A percentile compares a stretch with the other conserved stretches of the same genome.
Evolutionary conservation across 2,329 filamentous ascomycete species (phyloP).

Genomic region (Dactylellina parvicollis): DNA sequence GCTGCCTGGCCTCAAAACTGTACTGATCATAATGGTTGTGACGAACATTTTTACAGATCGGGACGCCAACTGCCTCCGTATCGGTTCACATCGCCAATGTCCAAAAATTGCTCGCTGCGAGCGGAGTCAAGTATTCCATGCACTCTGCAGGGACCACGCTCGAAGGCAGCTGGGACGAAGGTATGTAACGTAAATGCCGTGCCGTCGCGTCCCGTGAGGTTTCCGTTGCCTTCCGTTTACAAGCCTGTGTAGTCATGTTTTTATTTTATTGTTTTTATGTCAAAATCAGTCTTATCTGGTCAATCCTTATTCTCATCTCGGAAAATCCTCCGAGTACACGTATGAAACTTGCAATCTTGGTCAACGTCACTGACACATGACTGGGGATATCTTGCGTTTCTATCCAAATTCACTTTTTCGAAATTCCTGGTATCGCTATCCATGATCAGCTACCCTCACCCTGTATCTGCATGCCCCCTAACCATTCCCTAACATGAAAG

Average conservation of each 20-base stretch:
- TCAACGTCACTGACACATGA: too few relatives aligned
- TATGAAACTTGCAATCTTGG: slow-evolving; percentile 28
- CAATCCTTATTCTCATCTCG: slow-evolving; percentile 22
- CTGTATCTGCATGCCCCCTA: background rate
- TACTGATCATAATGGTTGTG: background rate
- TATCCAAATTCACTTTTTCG: too few relatives aligned
- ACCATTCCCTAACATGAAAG: background rate
- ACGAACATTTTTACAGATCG: slow-evolving; percentile 68
- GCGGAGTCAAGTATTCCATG: slow-evolving; percentile 84
- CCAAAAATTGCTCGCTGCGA: slow-evolving; percentile 82
- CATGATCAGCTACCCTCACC: slow-evolving; percentile 19
- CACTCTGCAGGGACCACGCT: slow-evolving; percentile 94
- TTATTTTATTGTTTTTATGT: slow-evolving; percentile 4
- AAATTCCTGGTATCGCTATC: slow-evolving; percentile 4
- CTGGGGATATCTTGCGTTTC: slow-evolving; percentile 6
- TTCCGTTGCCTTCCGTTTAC: too few relatives aligned
- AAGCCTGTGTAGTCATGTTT: too few relatives aligned
- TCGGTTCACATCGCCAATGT: slow-evolving; percentile 87
- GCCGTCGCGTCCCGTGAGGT: too few relatives aligned
- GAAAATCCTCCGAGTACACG: slow-evolving; percentile 23
- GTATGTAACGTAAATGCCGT: slow-evolving; percentile 25
- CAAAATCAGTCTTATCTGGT: too few relatives aligned
- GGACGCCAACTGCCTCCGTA: slow-evolving; percentile 79
- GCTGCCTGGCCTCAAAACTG: slow-evolving; percentile 21
- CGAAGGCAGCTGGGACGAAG: slow-evolving; percentile 89